Evolutionary conservation across 129 eudicot species (phyloP).

Genomic region (Helianthus tuberosus): DNA sequence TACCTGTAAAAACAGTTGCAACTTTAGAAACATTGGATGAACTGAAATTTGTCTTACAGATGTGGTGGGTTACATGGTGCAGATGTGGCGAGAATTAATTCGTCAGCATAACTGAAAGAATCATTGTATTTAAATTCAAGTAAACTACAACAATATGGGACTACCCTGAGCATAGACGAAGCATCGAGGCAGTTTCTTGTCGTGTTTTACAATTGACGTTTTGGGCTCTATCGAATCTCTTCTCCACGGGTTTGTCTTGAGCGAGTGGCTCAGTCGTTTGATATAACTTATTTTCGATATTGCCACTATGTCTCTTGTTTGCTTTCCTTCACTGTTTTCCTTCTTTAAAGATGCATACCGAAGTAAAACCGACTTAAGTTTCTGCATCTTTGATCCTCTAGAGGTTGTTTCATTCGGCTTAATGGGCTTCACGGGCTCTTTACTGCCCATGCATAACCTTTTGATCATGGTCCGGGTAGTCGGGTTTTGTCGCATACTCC

Average conservation of each 20-base stretch:
- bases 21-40: neutral
- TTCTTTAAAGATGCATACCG: constrained; percentile 64
- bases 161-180: constrained; percentile 41
- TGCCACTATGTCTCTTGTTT: constrained; percentile 29
- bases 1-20: neutral
- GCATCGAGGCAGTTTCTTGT: constrained; percentile 36
- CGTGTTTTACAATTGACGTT: constrained; percentile 43
- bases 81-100: neutral
- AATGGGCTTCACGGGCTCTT: constrained; percentile 30
- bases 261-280: constrained; percentile 46
- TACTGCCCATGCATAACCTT: constrained; percentile 25
- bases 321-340: constrained; percentile 37
- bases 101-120: neutral
- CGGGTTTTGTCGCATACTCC: constrained; percentile 26
- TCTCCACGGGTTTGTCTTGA: constrained; percentile 42
- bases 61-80: constrained; percentile 3
- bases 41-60: neutral
- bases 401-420: constrained; percentile 16
- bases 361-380: constrained; percentile 53
- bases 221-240: constrained; percentile 23
- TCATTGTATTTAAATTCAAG: neutral
- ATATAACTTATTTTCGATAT: constrained; percentile 43
- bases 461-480: constrained; percentile 35
- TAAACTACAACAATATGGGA: constrained; percentile 31
- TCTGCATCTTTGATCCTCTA: constrained; percentile 53